phyloP scores from a whole-genome alignment of 371 early-diverging fungal species.

The Circinella minor region DNA sequence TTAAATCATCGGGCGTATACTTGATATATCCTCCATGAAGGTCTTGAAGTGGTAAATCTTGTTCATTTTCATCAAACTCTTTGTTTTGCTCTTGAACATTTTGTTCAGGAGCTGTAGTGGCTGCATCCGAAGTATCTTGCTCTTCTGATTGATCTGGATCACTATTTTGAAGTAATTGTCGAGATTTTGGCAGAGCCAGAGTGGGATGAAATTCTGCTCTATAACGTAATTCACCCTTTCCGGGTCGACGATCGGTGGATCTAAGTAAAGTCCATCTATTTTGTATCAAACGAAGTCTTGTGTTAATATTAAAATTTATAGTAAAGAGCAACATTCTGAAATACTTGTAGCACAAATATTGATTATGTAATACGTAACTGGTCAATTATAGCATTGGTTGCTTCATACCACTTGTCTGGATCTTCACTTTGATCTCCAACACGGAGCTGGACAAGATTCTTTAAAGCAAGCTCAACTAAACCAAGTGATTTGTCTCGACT shows the following conservation, averaged over 20 bases:
- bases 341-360: not conserved
- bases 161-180: constrained; percentile 14
- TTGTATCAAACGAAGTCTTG: not conserved
- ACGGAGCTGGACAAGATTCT: constrained; percentile 46
- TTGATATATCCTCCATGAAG: constrained; percentile 34
- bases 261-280: constrained; percentile 58
- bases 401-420: constrained; percentile 33
- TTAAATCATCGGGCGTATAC: constrained; percentile 46
- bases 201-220: constrained; percentile 69
- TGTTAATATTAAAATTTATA: too few relatives aligned
- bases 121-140: not conserved
- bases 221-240: constrained; percentile 66
- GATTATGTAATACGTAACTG: constrained; percentile 23
- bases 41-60: constrained; percentile 22
- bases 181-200: constrained; percentile 51
- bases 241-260: constrained; percentile 50
- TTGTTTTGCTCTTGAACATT: not conserved
- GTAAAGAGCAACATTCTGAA: too few relatives aligned
- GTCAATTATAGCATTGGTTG: constrained; percentile 30
- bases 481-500: constrained; percentile 74
- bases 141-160: constrained; percentile 22
- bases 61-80: not conserved
- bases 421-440: constrained; percentile 33
- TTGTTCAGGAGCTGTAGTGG: not conserved
- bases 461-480: constrained; percentile 44